Evolutionary conservation across 2,329 filamentous ascomycete genomes (phyloP).

Genomic region (Fusarium chuoi): DNA sequence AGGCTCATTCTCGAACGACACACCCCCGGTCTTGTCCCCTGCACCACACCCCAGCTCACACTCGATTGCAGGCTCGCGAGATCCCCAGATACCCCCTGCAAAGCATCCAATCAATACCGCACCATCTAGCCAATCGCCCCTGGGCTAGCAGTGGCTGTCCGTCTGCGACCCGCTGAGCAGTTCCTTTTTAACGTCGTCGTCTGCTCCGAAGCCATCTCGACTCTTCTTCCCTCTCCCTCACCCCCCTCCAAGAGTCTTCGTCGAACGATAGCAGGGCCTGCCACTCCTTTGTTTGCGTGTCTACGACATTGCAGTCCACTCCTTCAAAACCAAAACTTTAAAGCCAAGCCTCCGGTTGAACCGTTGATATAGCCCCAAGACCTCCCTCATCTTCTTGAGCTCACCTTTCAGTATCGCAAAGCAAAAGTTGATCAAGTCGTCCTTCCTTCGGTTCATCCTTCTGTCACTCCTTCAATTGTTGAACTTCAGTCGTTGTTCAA

Average conservation of each 20-base stretch:
- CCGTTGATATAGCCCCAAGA: conserved; percentile 43
- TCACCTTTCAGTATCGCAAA: conserved; percentile 26
- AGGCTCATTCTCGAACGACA: conserved; percentile 1
- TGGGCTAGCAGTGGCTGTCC: conserved; percentile 35
- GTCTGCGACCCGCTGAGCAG: conserved; percentile 36
- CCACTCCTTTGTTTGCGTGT: conserved; percentile 47
- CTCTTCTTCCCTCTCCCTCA: conserved; percentile 37
- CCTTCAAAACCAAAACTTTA: conserved; percentile 41
- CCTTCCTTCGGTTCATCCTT: conserved; percentile 38
- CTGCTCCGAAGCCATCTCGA: conserved; percentile 38
- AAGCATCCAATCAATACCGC: conserved; percentile 40
- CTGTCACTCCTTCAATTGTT: conserved; percentile 40
- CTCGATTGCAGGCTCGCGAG: conserved; percentile 35
- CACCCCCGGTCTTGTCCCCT: conserved; percentile 3
- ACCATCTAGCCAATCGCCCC: conserved; percentile 34
- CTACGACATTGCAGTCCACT: conserved; percentile 48
- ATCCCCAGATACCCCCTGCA: conserved; percentile 33
- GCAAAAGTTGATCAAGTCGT: conserved; percentile 38
- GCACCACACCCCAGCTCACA: conserved; percentile 23
- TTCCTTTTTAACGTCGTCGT: conserved; percentile 47
- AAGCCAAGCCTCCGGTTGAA: conserved; percentile 43
- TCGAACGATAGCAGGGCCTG: conserved; percentile 43
- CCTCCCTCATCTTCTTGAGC: conserved; percentile 27
- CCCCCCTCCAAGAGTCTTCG: conserved; percentile 43
- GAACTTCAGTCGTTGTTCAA: conserved; percentile 40